Conservation (phyloP, 164 flowering plant species). For the Annona cherimola region DNA sequence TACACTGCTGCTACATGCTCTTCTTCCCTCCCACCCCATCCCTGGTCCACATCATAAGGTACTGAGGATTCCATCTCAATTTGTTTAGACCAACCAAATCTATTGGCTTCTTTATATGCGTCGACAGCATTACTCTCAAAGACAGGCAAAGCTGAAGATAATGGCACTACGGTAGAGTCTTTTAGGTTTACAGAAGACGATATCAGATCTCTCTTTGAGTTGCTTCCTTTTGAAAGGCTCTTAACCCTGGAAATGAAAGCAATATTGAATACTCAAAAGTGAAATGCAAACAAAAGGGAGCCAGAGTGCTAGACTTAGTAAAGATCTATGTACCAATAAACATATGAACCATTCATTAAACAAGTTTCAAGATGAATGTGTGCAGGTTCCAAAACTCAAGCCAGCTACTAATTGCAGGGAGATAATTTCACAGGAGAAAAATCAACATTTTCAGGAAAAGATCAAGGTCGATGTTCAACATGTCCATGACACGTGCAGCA, state of each 20-base stretch:
- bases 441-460: neutral
- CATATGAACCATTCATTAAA: neutral
- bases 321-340: too few relatives aligned
- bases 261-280: neutral
- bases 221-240: slow-evolving; percentile 78
- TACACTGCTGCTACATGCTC: slow-evolving; percentile 23
- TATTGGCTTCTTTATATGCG: slow-evolving; percentile 34
- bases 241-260: slow-evolving; percentile 53
- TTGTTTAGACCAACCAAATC: slow-evolving; percentile 41
- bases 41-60: slow-evolving; percentile 40
- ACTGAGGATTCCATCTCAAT: slow-evolving; percentile 35
- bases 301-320: neutral
- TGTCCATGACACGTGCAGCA: neutral
- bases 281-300: neutral
- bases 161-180: slow-evolving; percentile 42
- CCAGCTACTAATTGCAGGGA: neutral
- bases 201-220: slow-evolving; percentile 44
- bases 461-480: neutral
- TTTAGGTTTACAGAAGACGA: slow-evolving; percentile 41
- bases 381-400: neutral
- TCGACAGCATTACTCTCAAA: slow-evolving; percentile 33
- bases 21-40: slow-evolving; percentile 37
- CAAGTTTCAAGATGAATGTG: neutral
- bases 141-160: slow-evolving; percentile 42
- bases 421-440: neutral